phyloP scores from a whole-genome alignment of 306 rosid genomes.

The Cajanus cajan region DNA sequence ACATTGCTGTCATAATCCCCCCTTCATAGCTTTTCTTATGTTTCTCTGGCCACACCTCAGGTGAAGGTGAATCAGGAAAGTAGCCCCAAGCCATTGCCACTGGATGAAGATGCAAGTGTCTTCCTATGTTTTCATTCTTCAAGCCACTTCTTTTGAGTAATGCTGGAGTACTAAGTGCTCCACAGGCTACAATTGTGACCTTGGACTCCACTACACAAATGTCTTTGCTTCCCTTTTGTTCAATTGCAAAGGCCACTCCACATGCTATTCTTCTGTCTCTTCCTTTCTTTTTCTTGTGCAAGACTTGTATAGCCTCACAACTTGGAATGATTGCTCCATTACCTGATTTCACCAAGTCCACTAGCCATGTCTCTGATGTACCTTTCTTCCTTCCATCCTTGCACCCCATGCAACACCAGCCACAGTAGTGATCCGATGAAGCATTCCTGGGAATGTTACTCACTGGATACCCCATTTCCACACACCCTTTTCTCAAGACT shows the following conservation, averaged over 20 bases:
- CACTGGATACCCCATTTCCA: slow-evolving; percentile 69
- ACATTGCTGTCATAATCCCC: slow-evolving; percentile 93
- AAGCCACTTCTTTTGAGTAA: slow-evolving; percentile 67
- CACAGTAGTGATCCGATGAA: slow-evolving; percentile 68
- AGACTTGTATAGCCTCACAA: slow-evolving; percentile 54
- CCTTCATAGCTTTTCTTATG: slow-evolving; percentile 80
- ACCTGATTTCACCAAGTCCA: slow-evolving; percentile 71
- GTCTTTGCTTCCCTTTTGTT: slow-evolving; percentile 46
- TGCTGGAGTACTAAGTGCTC: slow-evolving; percentile 71
- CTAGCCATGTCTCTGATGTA: slow-evolving; percentile 81
- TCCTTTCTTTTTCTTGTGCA: slow-evolving; percentile 49
- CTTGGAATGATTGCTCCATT: slow-evolving; percentile 74
- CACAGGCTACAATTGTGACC: slow-evolving; percentile 81
- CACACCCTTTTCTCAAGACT: slow-evolving; percentile 69
- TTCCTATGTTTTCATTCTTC: slow-evolving; percentile 66
- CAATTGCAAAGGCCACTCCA: slow-evolving; percentile 58
- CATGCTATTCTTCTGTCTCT: slow-evolving; percentile 40
- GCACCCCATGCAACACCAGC: slow-evolving; percentile 87
- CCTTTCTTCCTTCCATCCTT: slow-evolving; percentile 78
- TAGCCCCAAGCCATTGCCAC: slow-evolving; percentile 90
- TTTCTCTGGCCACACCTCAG: slow-evolving; percentile 54
- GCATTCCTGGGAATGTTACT: slow-evolving; percentile 66
- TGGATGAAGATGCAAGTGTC: slow-evolving; percentile 79
- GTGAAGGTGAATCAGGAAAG: slow-evolving; percentile 53
- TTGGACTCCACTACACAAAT: slow-evolving; percentile 68